Evolutionary conservation across 177 flowering plant genomes (phyloP), one percentile per base, ranked within the genome.

Genomic region (Telopea speciosissima): DNA sequence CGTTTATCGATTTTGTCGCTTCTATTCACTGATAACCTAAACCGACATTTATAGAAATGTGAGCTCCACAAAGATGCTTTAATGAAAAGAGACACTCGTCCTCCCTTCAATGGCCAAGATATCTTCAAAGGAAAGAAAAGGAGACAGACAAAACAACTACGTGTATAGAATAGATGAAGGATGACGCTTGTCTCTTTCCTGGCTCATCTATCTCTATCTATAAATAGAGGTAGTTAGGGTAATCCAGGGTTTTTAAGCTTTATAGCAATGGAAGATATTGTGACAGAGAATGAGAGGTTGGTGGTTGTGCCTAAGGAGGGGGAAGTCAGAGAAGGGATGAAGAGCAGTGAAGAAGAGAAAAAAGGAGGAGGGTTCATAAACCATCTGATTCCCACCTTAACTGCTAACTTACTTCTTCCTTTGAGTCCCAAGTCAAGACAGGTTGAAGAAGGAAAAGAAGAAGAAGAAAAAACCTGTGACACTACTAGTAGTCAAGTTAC

Each of bases 371-470:
- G 73, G 62, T 17, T 79, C 36, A 45, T 83, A 16, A 75, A 63
- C 49, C 26, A 68, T 58, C 70, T 81, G 13, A 68, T 80, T 49
- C 70, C 80, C 21, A 83, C 79, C 72, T 76, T 80, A 70, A 75
- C 75, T 49, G 54, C 54, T 12, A 49, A 19, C 17, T 49, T 49
- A 19, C 2, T 3, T 13, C 0, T 3, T 49, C 54, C 54, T 49
- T 49, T 49, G 54, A 49, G 54, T 49, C 54, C 54, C 36, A 67
- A n/a, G 7, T 19, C 61, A 58, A 58, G 61, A 58, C 23, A 58
- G 61, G n/a, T 58, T 54, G 59, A 54, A 49, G 24, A 65, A 33
- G 58, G 40, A 24, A 64, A 75, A 28, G 67, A 28, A 65, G 76
- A 71, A 61, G 69, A 62, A 42, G 5, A 24, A 24, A 74, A 31